Conservation (phyloP, 2,329 filamentous ascomycete genomes). For the Setomelanomma holmii region DNA sequence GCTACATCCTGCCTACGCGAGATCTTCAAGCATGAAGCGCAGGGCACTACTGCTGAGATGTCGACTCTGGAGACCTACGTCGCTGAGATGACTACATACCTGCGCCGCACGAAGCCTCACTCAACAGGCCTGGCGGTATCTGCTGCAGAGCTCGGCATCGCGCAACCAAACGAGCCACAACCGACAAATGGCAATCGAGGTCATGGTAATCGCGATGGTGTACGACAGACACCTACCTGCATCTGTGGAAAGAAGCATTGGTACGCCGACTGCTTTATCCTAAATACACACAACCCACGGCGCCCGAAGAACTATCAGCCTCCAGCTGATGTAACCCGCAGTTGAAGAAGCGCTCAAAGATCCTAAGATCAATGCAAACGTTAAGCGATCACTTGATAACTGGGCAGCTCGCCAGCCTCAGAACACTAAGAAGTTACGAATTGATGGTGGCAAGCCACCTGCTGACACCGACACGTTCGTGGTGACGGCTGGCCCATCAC, state of each 20-base stretch:
- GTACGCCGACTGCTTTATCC: not conserved
- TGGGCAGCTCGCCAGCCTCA: not conserved
- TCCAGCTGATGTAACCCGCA: not conserved
- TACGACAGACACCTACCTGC: not conserved
- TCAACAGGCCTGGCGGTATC: not conserved
- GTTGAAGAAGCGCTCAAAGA: not conserved
- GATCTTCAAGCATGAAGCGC: too few relatives aligned
- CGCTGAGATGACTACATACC: not conserved
- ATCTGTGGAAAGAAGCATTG: not conserved
- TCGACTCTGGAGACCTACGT: not conserved
- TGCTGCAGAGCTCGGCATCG: not conserved
- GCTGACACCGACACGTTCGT: not conserved
- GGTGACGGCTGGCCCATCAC: not conserved
- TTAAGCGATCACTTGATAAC: not conserved
- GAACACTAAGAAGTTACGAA: not conserved
- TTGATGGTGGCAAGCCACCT: not conserved
- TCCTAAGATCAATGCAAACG: not conserved
- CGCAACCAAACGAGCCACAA: not conserved
- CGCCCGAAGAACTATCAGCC: not conserved
- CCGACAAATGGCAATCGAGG: not conserved
- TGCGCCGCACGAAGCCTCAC: not conserved
- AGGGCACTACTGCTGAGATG: not conserved
- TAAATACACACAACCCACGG: not conserved
- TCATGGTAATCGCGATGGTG: not conserved
- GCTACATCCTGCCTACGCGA: too few relatives aligned